These are phyloP conservation scores for Populus hybrid DNA, from an alignment of 441 rosid genomes.

Conservation along the genomic window DNA sequence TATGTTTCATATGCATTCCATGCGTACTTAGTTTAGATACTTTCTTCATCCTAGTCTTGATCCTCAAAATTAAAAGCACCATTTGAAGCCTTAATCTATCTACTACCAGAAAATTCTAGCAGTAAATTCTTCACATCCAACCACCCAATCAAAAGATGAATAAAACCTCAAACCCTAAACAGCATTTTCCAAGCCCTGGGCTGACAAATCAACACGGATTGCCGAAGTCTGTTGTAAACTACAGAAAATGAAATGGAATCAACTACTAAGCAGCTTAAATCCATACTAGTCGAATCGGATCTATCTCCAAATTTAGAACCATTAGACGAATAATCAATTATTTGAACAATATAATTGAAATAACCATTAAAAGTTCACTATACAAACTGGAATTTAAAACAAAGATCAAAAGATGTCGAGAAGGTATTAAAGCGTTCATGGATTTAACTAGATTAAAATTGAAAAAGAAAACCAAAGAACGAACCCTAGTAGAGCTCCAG, in stretches of 20 bases:
- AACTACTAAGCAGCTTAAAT: too few species aligned
- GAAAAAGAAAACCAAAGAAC: slow-evolving; percentile 8
- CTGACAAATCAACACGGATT: neutral
- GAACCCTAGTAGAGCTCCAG: slow-evolving; percentile 97
- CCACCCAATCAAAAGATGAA: neutral
- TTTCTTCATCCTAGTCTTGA: neutral
- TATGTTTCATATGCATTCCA: neutral
- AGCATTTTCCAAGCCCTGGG: neutral
- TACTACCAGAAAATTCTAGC: neutral
- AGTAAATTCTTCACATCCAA: neutral
- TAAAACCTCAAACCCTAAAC: neutral
- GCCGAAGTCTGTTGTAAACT: too few species aligned
- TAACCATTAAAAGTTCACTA: too few species aligned
- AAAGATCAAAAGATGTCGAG: neutral
- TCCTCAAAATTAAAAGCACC: neutral
- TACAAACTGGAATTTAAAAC: too few species aligned
- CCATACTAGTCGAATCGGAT: too few species aligned
- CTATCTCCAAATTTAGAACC: neutral
- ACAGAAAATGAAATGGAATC: neutral
- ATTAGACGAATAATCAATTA: neutral
- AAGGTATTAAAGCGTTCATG: neutral
- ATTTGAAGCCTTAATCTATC: neutral
- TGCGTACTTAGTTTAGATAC: neutral
- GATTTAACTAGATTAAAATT: neutral
- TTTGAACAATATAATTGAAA: neutral